A percentile compares a stretch with the other conserved stretches of the same genome.
phyloP scores from a whole-genome alignment of 768 basidiomycete genomes.

The Trametes sanguinea region DNA sequence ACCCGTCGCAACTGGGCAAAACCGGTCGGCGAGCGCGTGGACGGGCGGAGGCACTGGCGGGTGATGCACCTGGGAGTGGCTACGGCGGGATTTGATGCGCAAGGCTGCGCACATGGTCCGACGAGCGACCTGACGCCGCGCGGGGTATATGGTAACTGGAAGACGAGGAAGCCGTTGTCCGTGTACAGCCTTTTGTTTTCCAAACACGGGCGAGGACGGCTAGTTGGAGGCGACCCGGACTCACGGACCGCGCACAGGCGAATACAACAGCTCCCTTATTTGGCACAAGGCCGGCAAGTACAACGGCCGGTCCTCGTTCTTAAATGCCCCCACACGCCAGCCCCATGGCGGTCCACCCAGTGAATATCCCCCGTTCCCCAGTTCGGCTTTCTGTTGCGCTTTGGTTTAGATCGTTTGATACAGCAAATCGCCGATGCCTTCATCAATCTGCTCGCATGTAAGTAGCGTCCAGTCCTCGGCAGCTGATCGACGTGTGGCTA shows the following conservation, averaged over 20 bases:
- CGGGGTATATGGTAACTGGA: background rate
- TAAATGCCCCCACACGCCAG: slow-evolving; percentile 6
- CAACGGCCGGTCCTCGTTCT: slow-evolving; percentile 13
- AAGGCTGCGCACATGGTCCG: slow-evolving; percentile 7
- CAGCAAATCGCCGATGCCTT: slow-evolving; percentile 14
- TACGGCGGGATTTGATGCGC: slow-evolving; percentile 8
- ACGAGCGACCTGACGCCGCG: slow-evolving; percentile 4
- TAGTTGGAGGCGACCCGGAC: background rate
- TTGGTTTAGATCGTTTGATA: background rate
- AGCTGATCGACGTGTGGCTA: slow-evolving; percentile 7
- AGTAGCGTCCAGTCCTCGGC: background rate
- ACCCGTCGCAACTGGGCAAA: background rate
- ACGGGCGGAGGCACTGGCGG: background rate
- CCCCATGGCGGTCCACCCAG: slow-evolving; percentile 7
- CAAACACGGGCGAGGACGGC: slow-evolving; percentile 11
- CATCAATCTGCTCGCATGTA: slow-evolving; percentile 24
- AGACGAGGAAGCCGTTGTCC: slow-evolving; percentile 4
- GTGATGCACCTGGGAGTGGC: background rate
- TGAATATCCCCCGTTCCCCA: background rate
- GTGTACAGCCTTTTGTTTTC: slow-evolving; percentile 23
- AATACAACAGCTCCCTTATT: slow-evolving; percentile 21
- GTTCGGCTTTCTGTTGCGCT: background rate
- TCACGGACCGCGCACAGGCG: slow-evolving; percentile 10
- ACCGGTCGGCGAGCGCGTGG: background rate
- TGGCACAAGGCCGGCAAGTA: slow-evolving; percentile 19